phyloP scores from a whole-genome alignment of 2,329 filamentous ascomycete species.

The Clonostachys solani region DNA sequence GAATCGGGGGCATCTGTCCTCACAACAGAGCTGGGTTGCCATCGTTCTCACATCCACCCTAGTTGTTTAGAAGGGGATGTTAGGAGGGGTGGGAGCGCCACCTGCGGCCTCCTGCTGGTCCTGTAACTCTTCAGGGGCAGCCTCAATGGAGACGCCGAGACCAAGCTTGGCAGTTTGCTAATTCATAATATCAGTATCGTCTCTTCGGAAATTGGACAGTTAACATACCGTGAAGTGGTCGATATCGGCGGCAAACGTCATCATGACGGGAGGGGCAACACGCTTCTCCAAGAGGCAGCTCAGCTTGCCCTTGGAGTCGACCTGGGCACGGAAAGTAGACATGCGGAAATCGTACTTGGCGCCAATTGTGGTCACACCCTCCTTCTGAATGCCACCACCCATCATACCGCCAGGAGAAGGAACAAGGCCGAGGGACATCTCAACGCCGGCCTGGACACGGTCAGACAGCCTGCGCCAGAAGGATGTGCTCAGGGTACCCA shows the following conservation, averaged over 20 bases:
- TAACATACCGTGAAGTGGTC: slow-evolving; percentile 86
- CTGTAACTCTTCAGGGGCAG: slow-evolving; percentile 79
- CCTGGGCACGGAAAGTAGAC: slow-evolving; percentile 91
- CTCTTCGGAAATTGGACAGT: background rate
- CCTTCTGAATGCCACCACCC: slow-evolving; percentile 72
- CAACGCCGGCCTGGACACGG: slow-evolving; percentile 93
- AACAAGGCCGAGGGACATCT: slow-evolving; percentile 84
- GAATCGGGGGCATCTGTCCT: too few species aligned
- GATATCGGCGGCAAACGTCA: slow-evolving; percentile 95
- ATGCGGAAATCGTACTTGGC: slow-evolving; percentile 98
- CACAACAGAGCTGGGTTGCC: too few species aligned
- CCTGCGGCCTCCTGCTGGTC: slow-evolving; percentile 69
- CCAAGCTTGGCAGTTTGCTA: slow-evolving; percentile 95
- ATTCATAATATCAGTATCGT: slow-evolving; percentile 7
- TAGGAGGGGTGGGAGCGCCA: slow-evolving; percentile 27
- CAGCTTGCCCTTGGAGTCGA: slow-evolving; percentile 92
- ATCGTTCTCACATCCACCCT: too few species aligned
- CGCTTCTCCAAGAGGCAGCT: slow-evolving; percentile 93
- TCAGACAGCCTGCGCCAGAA: slow-evolving; percentile 94
- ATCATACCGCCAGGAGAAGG: slow-evolving; percentile 64
- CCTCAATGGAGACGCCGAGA: slow-evolving; percentile 87
- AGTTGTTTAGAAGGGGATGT: slow-evolving; percentile 60
- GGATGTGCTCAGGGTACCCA: slow-evolving; percentile 82
- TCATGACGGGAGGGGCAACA: slow-evolving; percentile 84
- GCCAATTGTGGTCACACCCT: slow-evolving; percentile 86